phyloP scores from a whole-genome alignment of 257 asterid species.

The Solanum ossicruentum region DNA sequence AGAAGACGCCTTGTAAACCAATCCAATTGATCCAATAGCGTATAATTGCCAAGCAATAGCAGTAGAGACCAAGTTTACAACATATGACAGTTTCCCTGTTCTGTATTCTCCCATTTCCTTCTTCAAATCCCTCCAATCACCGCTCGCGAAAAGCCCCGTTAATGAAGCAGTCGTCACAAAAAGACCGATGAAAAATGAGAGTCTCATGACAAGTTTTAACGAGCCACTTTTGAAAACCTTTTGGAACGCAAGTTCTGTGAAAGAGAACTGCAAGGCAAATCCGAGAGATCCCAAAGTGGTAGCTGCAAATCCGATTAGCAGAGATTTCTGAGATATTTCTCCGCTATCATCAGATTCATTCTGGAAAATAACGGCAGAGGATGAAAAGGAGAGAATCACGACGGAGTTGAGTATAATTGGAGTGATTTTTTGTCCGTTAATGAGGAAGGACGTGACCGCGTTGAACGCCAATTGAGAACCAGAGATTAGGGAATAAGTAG shows the following conservation, averaged over 20 bases:
- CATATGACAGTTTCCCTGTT: conserved; percentile 13
- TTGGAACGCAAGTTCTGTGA: conserved; percentile 14
- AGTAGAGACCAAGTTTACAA: background rate
- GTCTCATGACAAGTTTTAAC: conserved; percentile 7
- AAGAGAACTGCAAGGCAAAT: conserved; percentile 13
- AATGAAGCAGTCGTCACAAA: conserved; percentile 5
- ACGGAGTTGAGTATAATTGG: conserved; percentile 16
- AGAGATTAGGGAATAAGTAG: conserved; percentile 24
- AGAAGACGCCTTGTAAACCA: conserved; percentile 27
- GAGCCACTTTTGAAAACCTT: conserved; percentile 17
- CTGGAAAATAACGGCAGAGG: conserved; percentile 18
- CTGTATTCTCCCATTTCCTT: conserved; percentile 22
- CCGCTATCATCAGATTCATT: background rate
- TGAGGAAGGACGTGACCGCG: conserved; percentile 29
- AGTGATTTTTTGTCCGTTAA: conserved; percentile 25
- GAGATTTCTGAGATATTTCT: background rate
- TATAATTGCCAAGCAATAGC: conserved; percentile 30
- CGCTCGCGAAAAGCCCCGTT: conserved; percentile 5
- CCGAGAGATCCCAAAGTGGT: background rate
- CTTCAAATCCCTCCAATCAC: conserved; percentile 12
- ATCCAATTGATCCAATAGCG: conserved; percentile 18
- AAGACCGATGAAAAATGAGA: conserved; percentile 15
- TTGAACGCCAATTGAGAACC: conserved; percentile 33
- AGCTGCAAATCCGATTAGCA: conserved; percentile 10
- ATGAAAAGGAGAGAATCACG: conserved; percentile 27